A percentile compares a stretch with the other conserved stretches of the same genome.
phyloP scores from a whole-genome alignment of 2,329 filamentous ascomycete species.

The Pseudodiploospora longispora region DNA sequence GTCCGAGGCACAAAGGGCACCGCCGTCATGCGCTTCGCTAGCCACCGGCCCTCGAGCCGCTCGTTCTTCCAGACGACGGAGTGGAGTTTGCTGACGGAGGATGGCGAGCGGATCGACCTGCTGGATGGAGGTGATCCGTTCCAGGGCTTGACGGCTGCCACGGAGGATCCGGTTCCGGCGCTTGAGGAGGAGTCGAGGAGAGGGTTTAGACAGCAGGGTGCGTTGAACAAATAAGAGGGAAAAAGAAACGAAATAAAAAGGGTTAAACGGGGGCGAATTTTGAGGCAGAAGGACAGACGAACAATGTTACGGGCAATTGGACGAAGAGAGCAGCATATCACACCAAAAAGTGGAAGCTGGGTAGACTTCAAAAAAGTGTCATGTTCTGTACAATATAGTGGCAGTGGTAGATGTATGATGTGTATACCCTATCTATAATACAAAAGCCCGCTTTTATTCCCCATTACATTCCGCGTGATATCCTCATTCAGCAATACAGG shows the following conservation, averaged over 20 bases:
- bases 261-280: no score
- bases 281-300: no score
- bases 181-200: constrained; percentile 29
- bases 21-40: constrained; percentile 74
- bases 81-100: constrained; percentile 72
- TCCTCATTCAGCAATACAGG: constrained; percentile 1
- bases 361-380: no score
- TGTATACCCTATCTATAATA: constrained; percentile 25
- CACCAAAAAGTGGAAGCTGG: no score
- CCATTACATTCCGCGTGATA: constrained; percentile 1
- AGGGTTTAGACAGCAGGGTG: constrained; percentile 44
- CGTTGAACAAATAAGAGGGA: constrained; percentile 22
- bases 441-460: constrained; percentile 25
- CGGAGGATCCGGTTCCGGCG: constrained; percentile 30
- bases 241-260: not conserved
- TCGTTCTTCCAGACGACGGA: constrained; percentile 75
- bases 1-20: constrained; percentile 69
- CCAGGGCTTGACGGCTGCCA: constrained; percentile 36
- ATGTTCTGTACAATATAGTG: constrained; percentile 11
- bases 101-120: constrained; percentile 59
- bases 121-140: constrained; percentile 68
- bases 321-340: no score
- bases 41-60: constrained; percentile 54
- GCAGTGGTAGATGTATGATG: constrained; percentile 17
- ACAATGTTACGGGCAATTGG: no score